Percentiles rank a stretch among this genome's conserved stretches.
phyloP scores from a whole-genome alignment of 1,284 basidiomycete genomes.

The Pascua sp. region DNA sequence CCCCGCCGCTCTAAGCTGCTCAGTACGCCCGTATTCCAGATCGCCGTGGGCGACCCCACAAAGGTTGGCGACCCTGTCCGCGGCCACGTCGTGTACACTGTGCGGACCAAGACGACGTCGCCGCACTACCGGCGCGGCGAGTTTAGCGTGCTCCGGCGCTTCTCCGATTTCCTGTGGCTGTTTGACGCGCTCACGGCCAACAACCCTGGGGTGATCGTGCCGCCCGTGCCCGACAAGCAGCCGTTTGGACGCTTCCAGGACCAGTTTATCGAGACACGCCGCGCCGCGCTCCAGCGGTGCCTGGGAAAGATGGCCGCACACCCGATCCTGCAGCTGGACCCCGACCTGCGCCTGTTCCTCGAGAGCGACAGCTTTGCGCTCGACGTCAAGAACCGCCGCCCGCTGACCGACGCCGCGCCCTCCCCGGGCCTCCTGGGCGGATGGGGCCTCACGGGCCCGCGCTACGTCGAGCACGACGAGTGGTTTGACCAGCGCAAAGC shows the following conservation, averaged over 20 bases:
- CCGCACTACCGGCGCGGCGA: constrained; percentile 72
- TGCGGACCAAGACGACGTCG: constrained; percentile 83
- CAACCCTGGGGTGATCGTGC: constrained; percentile 96
- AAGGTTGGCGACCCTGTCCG: constrained; percentile 88
- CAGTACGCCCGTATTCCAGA: constrained; percentile 56
- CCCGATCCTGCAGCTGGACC: constrained; percentile 75
- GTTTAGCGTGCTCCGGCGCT: constrained; percentile 88
- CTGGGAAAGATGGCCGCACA: constrained; percentile 84
- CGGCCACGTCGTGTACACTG: constrained; percentile 90
- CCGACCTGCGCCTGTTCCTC: constrained; percentile 80
- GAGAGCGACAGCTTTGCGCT: constrained; percentile 79
- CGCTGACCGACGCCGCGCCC: constrained; percentile 5
- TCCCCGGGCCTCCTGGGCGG: constrained; percentile 64
- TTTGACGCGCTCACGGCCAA: constrained; percentile 84
- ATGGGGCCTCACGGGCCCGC: constrained; percentile 64
- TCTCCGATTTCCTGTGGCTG: constrained; percentile 96
- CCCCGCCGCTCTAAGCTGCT: constrained; percentile 19
- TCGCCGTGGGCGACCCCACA: constrained; percentile 87
- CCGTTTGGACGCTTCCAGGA: constrained; percentile 83
- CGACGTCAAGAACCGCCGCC: constrained; percentile 58
- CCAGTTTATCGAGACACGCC: constrained; percentile 78
- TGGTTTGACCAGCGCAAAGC: constrained; percentile 89
- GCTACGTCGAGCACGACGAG: constrained; percentile 92
- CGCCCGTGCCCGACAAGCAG: constrained; percentile 94
- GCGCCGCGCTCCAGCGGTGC: constrained; percentile 80